Evolutionary conservation across 2,329 filamentous ascomycete genomes (phyloP), one percentile per base, ranked within the genome.

Genomic region (Boeremia exigua): DNA sequence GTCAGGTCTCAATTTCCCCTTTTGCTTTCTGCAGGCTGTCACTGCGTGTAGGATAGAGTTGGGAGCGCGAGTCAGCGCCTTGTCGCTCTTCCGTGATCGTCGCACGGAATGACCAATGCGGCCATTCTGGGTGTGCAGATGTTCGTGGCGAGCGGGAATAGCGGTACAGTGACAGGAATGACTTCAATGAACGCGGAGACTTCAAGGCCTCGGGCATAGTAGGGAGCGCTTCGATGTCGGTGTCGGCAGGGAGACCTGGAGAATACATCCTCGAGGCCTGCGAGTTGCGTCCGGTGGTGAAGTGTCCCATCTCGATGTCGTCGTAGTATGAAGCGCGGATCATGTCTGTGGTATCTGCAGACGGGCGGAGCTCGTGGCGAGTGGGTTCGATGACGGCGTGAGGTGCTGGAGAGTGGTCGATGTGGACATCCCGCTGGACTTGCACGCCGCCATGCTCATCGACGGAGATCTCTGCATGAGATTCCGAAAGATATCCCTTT

Each of bases 401-500:
- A 2, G 19, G 30, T 17, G 48, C 42, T 15, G 61, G 60, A 4
- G 58, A 58, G n/a, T 38, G 54, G 2, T 56, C 55, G 11, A 64
- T 45, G 9, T 61, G 50, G 7, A 63, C 27, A 4, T 68, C 63
- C 17, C 57, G 64, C 30, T 60, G 60, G 3, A 63, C 48, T 19
- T 60, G 60, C 1, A 68, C 62, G 6, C 61, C 65, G 11, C 68
- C 67, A 23, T 68, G 64, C 14, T 27, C 34, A 37, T 69, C 67
- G 15, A 71, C 61, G 3, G 59, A 47, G 9, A 66, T 34, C 6
- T 61, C 50, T 6, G 48, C 54, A 28, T 69, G 60, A 4, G 61
- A 59, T 28, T 71, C 66, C n/a, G 62, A 61, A 6, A 70, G 45
- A 30, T 71, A 71, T 11, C 67, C 68, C 9, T 54, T 58, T 12